Evolutionary conservation across 1,284 basidiomycete species (phyloP).

Genomic region (Sporisorium exsertum): DNA sequence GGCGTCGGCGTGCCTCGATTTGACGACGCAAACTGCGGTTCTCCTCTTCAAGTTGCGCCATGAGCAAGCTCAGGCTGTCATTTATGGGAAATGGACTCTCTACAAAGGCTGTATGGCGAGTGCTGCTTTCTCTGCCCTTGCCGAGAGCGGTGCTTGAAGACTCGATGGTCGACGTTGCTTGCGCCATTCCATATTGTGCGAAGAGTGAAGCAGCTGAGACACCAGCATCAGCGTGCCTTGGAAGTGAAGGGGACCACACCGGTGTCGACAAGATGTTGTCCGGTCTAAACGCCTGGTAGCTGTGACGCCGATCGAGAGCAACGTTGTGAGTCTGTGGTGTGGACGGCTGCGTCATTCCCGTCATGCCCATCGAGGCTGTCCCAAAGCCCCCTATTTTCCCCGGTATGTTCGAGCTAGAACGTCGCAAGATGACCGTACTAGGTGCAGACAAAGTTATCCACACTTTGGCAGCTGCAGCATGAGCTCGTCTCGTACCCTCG

Average conservation of each 20-base stretch:
- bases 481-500: not conserved
- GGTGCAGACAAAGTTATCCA: slow-evolving; percentile 23
- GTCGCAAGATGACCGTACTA: not conserved
- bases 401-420: not conserved
- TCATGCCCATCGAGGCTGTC: not conserved
- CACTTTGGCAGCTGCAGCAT: slow-evolving; percentile 17
- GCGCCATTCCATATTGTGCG: too few relatives aligned
- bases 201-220: not conserved
- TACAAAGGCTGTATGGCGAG: not conserved
- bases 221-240: not conserved
- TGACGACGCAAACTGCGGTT: slow-evolving; percentile 13
- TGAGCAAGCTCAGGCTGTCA: slow-evolving; percentile 12
- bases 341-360: not conserved
- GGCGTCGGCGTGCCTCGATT: slow-evolving; percentile 4
- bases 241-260: too few relatives aligned
- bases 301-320: slow-evolving; percentile 2
- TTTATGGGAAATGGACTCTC: not conserved
- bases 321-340: not conserved
- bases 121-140: slow-evolving; percentile 1
- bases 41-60: slow-evolving; percentile 11
- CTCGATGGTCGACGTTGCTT: not conserved
- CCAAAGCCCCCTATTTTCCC: not conserved
- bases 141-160: not conserved
- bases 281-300: not conserved
- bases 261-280: not conserved